Evolutionary conservation across 106 monocot species (phyloP), one percentile per base, ranked within the genome.

Genomic region (Phalaenopsis aphrodite): DNA sequence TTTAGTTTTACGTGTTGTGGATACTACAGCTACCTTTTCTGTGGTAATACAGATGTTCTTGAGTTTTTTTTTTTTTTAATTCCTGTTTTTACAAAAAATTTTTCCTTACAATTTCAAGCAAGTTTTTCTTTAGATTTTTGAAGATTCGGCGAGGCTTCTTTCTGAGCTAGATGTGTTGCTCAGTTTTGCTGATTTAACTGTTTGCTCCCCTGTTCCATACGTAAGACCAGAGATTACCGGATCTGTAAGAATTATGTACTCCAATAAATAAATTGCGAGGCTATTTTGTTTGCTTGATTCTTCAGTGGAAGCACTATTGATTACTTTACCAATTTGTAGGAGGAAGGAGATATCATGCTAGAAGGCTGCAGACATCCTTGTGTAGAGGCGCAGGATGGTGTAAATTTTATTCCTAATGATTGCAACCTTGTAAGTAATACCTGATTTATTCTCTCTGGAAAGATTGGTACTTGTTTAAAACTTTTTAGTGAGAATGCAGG

Each of bases 381-480:
- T 88, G 92, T 98, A 42, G 98, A 98, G 84, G 94, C 98, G 79
- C 98, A 98, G 67, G 98, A 98, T 84, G 89, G 86, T 80, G 91
- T 98, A 56, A 94, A 93, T 84, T 98, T 98, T 88, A 98, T 98
- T 81, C 92, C 98, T 64, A 98, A 98, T 85, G 92, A 98, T 77
- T 98, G 98, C 82, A 84, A 84, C 82, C 90, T 98, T 49, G 98
- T 98, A 77, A 88, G 94, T 88, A 68, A 17, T 72, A 37, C n/a
- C 55, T 48, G 75, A 81, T 42, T 30, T 16, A 61, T 78, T 82
- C 67, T 77, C 10, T 10, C 24, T 18, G 55, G 47, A 24, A 41
- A 3, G 37, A 38, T 18, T 4, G 78, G n/a, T 61, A 23, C 23
- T 76, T 77, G 36, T 80, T 55, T 46, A 55, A 5, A 52, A 77